These are phyloP conservation scores for Rhododendron henanense DNA, from an alignment of 148 eudicot genomes.

Conservation along the genomic window DNA sequence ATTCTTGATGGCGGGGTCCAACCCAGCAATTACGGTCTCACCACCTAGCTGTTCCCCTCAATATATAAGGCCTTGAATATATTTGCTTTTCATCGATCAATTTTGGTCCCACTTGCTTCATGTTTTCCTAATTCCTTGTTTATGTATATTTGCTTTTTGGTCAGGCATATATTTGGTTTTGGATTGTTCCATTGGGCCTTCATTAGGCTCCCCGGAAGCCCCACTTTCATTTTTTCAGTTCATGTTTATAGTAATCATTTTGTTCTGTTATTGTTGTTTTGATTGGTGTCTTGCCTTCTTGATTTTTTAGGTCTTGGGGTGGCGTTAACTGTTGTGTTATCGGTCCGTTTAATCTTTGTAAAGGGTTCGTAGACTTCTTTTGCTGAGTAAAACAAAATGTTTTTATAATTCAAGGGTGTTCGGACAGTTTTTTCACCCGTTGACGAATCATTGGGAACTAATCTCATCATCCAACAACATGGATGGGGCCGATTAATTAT, in stretches of 20 bases:
- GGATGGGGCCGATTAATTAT: not conserved
- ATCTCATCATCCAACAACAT: not conserved
- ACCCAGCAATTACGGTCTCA: constrained; percentile 33
- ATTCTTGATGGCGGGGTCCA: constrained; percentile 28
- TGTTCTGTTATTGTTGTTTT: too few relatives aligned
- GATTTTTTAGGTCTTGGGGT: too few relatives aligned
- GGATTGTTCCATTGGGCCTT: not conserved
- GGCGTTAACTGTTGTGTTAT: too few relatives aligned
- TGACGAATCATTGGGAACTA: not conserved
- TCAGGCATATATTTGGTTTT: not conserved
- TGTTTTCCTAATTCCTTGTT: not conserved
- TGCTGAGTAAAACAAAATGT: too few relatives aligned
- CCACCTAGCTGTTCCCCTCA: constrained; percentile 45
- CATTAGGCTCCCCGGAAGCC: not conserved
- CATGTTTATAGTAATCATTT: not conserved
- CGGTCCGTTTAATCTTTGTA: too few relatives aligned
- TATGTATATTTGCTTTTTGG: not conserved
- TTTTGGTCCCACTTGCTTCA: constrained; percentile 20
- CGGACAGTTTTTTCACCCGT: not conserved
- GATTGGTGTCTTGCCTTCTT: too few relatives aligned
- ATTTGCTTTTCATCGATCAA: constrained; percentile 14
- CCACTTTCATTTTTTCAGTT: not conserved
- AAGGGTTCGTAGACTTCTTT: too few relatives aligned
- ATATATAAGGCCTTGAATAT: constrained; percentile 5
- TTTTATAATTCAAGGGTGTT: too few relatives aligned